A percentile compares a stretch with the other conserved stretches of the same genome.
phyloP scores from a whole-genome alignment of 2,329 filamentous ascomycete genomes.

The Claviceps capensis region DNA sequence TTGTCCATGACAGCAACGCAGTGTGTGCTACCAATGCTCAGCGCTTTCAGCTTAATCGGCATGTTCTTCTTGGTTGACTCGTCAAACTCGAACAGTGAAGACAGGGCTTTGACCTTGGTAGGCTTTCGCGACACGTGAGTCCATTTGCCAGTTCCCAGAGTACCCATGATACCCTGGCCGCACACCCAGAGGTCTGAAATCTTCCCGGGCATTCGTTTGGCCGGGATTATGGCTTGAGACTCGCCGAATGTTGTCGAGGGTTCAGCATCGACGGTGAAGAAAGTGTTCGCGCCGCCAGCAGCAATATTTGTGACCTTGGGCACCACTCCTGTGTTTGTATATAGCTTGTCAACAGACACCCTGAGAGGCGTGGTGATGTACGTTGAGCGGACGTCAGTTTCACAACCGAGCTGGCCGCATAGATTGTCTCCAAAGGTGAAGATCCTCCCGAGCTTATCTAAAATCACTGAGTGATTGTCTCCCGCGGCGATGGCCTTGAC shows the following conservation, averaged over 20 bases:
- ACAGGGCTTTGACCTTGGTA: conserved; percentile 69
- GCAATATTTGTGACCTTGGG: conserved; percentile 63
- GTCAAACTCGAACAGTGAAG: conserved; percentile 76
- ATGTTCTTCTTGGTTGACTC: conserved; percentile 52
- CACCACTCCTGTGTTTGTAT: conserved; percentile 47
- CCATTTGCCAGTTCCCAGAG: conserved; percentile 76
- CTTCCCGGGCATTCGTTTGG: conserved; percentile 18
- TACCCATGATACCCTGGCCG: conserved; percentile 73
- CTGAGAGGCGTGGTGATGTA: conserved; percentile 56
- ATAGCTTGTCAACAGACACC: conserved; percentile 58
- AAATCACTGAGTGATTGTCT: conserved; percentile 71
- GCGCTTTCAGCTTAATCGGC: conserved; percentile 61
- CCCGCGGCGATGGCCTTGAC: conserved; percentile 68
- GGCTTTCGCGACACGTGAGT: conserved; percentile 70
- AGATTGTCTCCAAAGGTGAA: conserved; percentile 89
- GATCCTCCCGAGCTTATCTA: conserved; percentile 62
- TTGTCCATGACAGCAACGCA: conserved; percentile 75
- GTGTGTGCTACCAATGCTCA: conserved; percentile 71
- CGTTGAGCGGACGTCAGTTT: conserved; percentile 46
- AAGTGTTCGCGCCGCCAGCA: conserved; percentile 77
- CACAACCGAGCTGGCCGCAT: conserved; percentile 79
- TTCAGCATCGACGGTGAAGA: conserved; percentile 71
- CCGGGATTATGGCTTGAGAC: conserved; percentile 14
- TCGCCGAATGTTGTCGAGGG: conserved; percentile 20
- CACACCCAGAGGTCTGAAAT: conserved; percentile 66